Percentiles rank a stretch among this genome's conserved stretches.
Evolutionary conservation across 805 yeast genomes (phyloP).

Genomic region (Ogataea zsoltii): DNA sequence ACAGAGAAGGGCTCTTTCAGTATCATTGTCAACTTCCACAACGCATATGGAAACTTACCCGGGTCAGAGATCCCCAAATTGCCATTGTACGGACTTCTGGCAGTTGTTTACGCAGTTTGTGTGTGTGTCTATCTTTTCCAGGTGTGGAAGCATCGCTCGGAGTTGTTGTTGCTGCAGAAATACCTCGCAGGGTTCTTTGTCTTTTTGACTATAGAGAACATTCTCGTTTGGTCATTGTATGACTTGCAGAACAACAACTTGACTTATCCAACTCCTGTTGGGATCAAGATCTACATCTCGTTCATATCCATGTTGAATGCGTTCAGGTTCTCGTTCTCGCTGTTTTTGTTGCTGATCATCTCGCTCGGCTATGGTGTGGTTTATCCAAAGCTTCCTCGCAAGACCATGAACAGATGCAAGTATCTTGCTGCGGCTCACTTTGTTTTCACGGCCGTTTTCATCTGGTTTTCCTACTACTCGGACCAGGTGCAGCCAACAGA

Average conservation of each 20-base stretch:
- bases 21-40: constrained; percentile 80
- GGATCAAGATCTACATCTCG: constrained; percentile 70
- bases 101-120: constrained; percentile 79
- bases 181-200: constrained; percentile 84
- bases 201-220: constrained; percentile 79
- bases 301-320: constrained; percentile 80
- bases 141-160: constrained; percentile 81
- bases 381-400: constrained; percentile 75
- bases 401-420: constrained; percentile 70
- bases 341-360: constrained; percentile 82
- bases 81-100: constrained; percentile 83
- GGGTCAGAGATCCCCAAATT: constrained; percentile 91
- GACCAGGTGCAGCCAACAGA: constrained; percentile 35
- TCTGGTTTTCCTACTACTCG: constrained; percentile 44
- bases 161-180: constrained; percentile 85
- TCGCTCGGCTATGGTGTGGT: constrained; percentile 95
- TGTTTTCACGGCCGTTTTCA: constrained; percentile 52
- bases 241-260: constrained; percentile 68
- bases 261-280: constrained; percentile 35
- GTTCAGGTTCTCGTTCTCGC: constrained; percentile 80
- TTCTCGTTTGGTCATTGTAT: constrained; percentile 88
- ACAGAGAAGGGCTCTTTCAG: constrained; percentile 43
- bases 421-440: constrained; percentile 59
- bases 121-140: constrained; percentile 83
- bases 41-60: constrained; percentile 85